phyloP scores from a whole-genome alignment of 2,329 filamentous ascomycete species.

The Myrmaecium sp. region DNA sequence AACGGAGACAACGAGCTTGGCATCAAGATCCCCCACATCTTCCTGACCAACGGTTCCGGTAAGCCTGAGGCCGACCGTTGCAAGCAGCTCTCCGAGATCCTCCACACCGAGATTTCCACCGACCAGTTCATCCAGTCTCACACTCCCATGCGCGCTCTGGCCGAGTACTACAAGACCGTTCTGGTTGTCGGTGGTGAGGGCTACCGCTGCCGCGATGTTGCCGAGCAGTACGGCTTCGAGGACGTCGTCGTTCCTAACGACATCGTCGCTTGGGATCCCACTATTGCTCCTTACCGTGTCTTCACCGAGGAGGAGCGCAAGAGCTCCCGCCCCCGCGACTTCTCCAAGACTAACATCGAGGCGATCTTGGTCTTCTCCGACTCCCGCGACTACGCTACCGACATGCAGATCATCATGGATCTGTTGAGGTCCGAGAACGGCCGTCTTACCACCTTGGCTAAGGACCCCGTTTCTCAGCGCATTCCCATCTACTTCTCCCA shows the following conservation, averaged over 20 bases:
- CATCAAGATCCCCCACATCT: constrained; percentile 61
- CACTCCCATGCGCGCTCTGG: constrained; percentile 58
- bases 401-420: constrained; percentile 63
- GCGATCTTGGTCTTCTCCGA: constrained; percentile 62
- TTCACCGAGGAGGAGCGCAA: constrained; percentile 52
- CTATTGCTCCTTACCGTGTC: constrained; percentile 50
- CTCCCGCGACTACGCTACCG: constrained; percentile 56
- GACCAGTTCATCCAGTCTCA: constrained; percentile 66
- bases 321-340: constrained; percentile 52
- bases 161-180: constrained; percentile 62
- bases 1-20: constrained; percentile 63
- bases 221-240: constrained; percentile 57
- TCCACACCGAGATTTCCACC: constrained; percentile 46
- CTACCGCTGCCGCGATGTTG: constrained; percentile 56
- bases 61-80: constrained; percentile 50
- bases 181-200: constrained; percentile 61
- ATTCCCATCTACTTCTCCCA: constrained; percentile 63
- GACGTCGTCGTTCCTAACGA: constrained; percentile 59
- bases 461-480: constrained; percentile 46
- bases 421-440: constrained; percentile 53
- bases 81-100: constrained; percentile 49
- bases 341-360: constrained; percentile 53
- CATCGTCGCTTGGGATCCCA: constrained; percentile 51
- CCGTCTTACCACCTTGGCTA: constrained; percentile 44
- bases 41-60: constrained; percentile 58